Evolutionary conservation across 2,329 filamentous ascomycete genomes (phyloP), one percentile per base, ranked within the genome.

Genomic region (Phaeosphaeria sp.): DNA sequence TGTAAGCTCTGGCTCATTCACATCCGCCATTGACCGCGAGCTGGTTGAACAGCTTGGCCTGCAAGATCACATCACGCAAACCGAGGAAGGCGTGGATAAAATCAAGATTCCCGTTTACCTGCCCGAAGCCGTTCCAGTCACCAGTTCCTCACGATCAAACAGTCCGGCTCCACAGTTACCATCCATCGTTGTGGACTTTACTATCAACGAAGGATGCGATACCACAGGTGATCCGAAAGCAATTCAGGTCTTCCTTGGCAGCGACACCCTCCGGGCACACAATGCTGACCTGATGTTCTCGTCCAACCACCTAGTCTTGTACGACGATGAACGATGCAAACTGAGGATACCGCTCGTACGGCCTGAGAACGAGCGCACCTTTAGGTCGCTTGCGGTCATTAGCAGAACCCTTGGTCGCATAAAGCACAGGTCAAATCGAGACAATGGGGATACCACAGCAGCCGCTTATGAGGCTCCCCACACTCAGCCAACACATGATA

Each of bases 251-350:
- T 93, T 96, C 72, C 83, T 99, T 56, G 94, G 95, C 41, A 97
- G 92, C 71, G 94, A 98, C 76, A 86, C 92, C 15, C 82, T 99
- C 55, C 87, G 93, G 61, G 84, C 90, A 10, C 92, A 96, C 72
- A 96, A 91, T 64, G 94, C 92, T 22, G 95, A 98, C 74, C 85
- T 99, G 11, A 80, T 98, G 21, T 92, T 99, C 68, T 98, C 95
- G 0, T 91, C 93, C 64, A 97, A 97, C 71, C 90, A 90, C 63
- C 87, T 99, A 82, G 90, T 90, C 0, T 82, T 98, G 25, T 93
- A 93, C 66, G 92, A 96, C 66, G 90, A 92, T 71, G 92, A 96
- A 57, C 86, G 90, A 46, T 92, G 91, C 74, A 95, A 94, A 71
- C 82, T 98, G 13, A 93, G 91, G 17, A 89, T 99, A 33, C 95